phyloP scores from a whole-genome alignment of 1,284 basidiomycete genomes.

The Sutorius eximius region DNA sequence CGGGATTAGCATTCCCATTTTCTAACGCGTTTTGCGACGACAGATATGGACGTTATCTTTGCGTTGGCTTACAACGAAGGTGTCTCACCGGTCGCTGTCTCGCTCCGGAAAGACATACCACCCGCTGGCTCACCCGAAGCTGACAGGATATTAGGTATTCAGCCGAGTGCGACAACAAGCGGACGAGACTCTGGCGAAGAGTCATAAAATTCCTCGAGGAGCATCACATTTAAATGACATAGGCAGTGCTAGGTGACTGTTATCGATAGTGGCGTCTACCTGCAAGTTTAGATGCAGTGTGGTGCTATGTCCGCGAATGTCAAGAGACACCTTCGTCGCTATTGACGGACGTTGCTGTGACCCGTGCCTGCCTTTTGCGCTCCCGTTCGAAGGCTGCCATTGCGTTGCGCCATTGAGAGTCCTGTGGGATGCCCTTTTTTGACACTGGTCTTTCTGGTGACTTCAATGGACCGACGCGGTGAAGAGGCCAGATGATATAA shows the following conservation, averaged over 20 bases:
- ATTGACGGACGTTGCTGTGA: conserved; percentile 26
- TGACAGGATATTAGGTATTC: conserved; percentile 49
- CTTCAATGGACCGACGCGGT: conserved; percentile 49
- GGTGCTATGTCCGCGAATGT: not conserved
- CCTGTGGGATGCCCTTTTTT: conserved; percentile 28
- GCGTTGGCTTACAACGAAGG: conserved; percentile 57
- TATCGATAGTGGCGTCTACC: not conserved
- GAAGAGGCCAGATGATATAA: conserved; percentile 61
- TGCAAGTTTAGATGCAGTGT: not conserved
- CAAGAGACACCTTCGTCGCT: conserved; percentile 2
- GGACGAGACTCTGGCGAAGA: conserved; percentile 1
- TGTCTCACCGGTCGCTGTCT: conserved; percentile 56
- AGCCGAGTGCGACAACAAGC: conserved; percentile 9
- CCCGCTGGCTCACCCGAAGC: conserved; percentile 54
- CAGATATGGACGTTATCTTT: conserved; percentile 66
- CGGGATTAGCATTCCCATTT: not conserved
- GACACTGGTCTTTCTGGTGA: conserved; percentile 25
- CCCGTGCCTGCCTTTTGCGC: conserved; percentile 44
- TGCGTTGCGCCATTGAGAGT: conserved; percentile 44
- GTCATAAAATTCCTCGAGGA: not conserved
- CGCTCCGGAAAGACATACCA: conserved; percentile 56
- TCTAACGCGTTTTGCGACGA: conserved; percentile 5
- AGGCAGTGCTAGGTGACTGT: not conserved
- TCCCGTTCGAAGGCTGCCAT: conserved; percentile 49
- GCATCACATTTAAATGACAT: not conserved